phyloP scores from a whole-genome alignment of 192 early-diverging fungal species.

The Spizellomyces punctatus region DNA sequence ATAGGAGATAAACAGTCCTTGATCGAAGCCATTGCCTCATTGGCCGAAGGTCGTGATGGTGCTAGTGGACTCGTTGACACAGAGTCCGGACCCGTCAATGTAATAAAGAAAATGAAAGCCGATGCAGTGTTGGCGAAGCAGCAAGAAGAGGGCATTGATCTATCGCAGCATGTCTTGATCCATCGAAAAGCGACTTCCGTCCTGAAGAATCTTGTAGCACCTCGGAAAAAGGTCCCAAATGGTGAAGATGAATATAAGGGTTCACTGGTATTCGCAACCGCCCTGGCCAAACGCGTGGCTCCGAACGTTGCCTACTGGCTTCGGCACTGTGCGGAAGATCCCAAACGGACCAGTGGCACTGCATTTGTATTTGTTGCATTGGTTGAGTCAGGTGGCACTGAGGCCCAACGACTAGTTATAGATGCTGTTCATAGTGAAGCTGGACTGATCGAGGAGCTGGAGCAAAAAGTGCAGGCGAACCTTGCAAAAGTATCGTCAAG shows the following conservation, averaged over 20 bases:
- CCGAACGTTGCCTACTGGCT: slow-evolving; percentile 38
- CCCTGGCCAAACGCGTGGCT: slow-evolving; percentile 9
- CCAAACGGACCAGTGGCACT: slow-evolving; percentile 32
- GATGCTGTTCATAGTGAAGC: slow-evolving; percentile 21
- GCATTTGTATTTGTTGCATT: slow-evolving; percentile 46
- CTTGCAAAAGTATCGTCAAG: not conserved
- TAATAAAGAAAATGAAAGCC: slow-evolving; percentile 57
- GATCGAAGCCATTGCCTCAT: slow-evolving; percentile 28
- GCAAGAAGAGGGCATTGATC: slow-evolving; percentile 46
- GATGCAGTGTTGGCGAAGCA: slow-evolving; percentile 40
- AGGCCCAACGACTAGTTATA: slow-evolving; percentile 14
- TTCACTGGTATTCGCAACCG: not conserved
- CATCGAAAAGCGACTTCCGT: slow-evolving; percentile 37
- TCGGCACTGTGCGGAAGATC: slow-evolving; percentile 34
- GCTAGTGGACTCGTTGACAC: too few relatives aligned
- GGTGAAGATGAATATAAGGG: not conserved
- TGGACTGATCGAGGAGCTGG: slow-evolving; percentile 3
- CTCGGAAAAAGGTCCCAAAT: slow-evolving; percentile 1
- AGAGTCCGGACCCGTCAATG: slow-evolving; percentile 51
- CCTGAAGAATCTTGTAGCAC: slow-evolving; percentile 43
- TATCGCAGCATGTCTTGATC: slow-evolving; percentile 40
- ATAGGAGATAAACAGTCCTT: slow-evolving; percentile 34
- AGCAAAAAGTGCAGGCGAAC: not conserved
- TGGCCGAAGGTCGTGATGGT: slow-evolving; percentile 24
- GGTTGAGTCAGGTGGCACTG: slow-evolving; percentile 28